Evolutionary conservation across 306 rosid genomes (phyloP), one percentile per base, ranked within the genome.

Genomic region (Casuarina glauca): DNA sequence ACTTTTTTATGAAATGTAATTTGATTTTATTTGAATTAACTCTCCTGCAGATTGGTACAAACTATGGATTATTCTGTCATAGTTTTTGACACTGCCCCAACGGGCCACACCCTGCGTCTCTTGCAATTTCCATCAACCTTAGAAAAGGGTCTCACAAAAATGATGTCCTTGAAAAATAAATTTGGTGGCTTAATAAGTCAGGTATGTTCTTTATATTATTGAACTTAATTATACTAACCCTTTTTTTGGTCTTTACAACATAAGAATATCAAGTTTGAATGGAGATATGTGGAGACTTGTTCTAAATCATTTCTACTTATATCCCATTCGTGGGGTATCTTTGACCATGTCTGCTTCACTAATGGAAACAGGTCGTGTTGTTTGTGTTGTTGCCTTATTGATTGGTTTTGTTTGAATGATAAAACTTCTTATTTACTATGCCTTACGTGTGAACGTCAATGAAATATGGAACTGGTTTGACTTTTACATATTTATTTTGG

Each of bases 41-140:
- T 76, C 20, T 68, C 46, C n/a, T 85, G 55, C 94, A 96, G 99
- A 90, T 83, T 96, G 92, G 99, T 96, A 77, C 98, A 96, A 80
- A 93, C 99, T 49, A 89, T 96, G 99, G 99, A 96, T 82, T 96
- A 96, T 81, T 96, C 99, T 43, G 96, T 96, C 49, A 96, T 96
- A 73, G 96, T 96, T 66, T 96, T 96, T 72, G 98, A 96, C 83
- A 96, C 99, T 70, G 99, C 99, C 81, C 99, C 99, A 82, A 96
- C 99, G 70, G 98, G 99, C 63, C 99, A 93, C 84, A 96, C 99
- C 3, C 97, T 96, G 53, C 88, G 99, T 60, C 80, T 96, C 26
- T 82, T 96, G 92, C 99, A 96, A 84, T 96, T 96, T 84, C 99
- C 99, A 57, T 82, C 99, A 8, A 93, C 95, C 78, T 79, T 96